Evolutionary conservation across 495 filamentous ascomycete species (phyloP).

Genomic region (Aspergillus indologenus): DNA sequence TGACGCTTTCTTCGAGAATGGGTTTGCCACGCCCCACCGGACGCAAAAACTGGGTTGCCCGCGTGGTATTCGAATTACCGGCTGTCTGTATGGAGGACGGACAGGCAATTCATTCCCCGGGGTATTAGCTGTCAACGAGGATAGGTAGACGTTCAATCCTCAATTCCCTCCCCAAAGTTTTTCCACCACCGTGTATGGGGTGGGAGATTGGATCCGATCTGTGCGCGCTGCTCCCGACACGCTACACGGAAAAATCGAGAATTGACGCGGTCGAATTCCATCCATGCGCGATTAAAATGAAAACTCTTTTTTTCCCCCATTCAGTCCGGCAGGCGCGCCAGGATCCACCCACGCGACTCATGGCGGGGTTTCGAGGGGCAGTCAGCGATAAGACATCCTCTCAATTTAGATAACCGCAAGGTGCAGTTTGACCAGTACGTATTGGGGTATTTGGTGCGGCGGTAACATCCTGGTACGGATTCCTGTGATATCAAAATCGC

Average conservation of each 20-base stretch:
- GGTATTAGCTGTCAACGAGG: background rate
- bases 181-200: background rate
- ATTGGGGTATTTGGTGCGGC: background rate
- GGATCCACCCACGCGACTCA: slow-evolving; percentile 23
- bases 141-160: background rate
- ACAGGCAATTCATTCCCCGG: background rate
- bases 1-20: slow-evolving; percentile 30
- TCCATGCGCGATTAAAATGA: slow-evolving; percentile 8
- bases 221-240: background rate
- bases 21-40: slow-evolving; percentile 39
- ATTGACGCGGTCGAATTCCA: background rate
- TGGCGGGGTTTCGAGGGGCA: slow-evolving; percentile 27
- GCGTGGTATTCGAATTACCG: slow-evolving; percentile 1
- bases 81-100: background rate
- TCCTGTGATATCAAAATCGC: background rate
- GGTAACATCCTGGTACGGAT: background rate
- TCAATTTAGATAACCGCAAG: slow-evolving; percentile 20
- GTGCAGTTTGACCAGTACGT: slow-evolving; percentile 5
- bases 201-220: slow-evolving; percentile 3
- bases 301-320: background rate
- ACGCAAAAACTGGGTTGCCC: slow-evolving; percentile 13
- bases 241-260: background rate
- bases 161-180: background rate
- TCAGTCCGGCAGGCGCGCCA: slow-evolving; percentile 27
- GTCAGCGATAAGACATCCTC: slow-evolving; percentile 16